Conservation (phyloP, 2,329 filamentous ascomycete genomes). For the Orbilia brochopaga region DNA sequence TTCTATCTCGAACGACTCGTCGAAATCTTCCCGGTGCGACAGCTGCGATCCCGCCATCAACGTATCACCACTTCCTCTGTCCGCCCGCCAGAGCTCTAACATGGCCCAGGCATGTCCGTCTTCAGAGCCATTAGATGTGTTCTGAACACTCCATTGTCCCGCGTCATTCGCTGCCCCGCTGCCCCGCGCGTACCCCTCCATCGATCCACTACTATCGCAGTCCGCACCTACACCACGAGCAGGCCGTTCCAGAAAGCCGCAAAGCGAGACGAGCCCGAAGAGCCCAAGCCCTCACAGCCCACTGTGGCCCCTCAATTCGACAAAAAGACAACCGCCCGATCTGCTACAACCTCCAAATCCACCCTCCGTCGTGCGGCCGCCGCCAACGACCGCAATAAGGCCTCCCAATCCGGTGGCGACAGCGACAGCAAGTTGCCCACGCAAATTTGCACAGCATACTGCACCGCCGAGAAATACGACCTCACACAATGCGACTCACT, state of each 20-base stretch:
- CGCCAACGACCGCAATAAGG: constrained; percentile 13
- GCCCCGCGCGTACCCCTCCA: constrained; percentile 16
- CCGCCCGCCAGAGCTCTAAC: constrained; percentile 11
- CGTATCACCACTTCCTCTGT: constrained; percentile 5
- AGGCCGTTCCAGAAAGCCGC: constrained; percentile 17
- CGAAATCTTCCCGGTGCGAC: too few species aligned
- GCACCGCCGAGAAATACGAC: constrained; percentile 71
- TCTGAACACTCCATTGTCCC: constrained; percentile 20
- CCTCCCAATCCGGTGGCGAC: neutral
- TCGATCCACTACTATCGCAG: constrained; percentile 9
- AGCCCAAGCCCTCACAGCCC: constrained; percentile 13
- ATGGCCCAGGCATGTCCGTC: constrained; percentile 42
- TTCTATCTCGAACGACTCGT: too few species aligned
- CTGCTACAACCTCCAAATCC: constrained; percentile 66
- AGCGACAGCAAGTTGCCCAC: constrained; percentile 25
- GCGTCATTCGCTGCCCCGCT: neutral
- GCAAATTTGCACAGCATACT: constrained; percentile 64
- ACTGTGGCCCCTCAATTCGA: constrained; percentile 53
- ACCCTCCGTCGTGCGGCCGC: constrained; percentile 84
- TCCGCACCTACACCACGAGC: constrained; percentile 32
- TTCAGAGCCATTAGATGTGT: constrained; percentile 46
- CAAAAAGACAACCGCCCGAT: constrained; percentile 62
- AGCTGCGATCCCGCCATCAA: neutral
- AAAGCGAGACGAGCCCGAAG: constrained; percentile 23
- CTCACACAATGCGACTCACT: constrained; percentile 66